These are phyloP conservation scores for Pythium sp. DNA, from an alignment of 352 stramenopile genomes.

Conservation along the genomic window DNA sequence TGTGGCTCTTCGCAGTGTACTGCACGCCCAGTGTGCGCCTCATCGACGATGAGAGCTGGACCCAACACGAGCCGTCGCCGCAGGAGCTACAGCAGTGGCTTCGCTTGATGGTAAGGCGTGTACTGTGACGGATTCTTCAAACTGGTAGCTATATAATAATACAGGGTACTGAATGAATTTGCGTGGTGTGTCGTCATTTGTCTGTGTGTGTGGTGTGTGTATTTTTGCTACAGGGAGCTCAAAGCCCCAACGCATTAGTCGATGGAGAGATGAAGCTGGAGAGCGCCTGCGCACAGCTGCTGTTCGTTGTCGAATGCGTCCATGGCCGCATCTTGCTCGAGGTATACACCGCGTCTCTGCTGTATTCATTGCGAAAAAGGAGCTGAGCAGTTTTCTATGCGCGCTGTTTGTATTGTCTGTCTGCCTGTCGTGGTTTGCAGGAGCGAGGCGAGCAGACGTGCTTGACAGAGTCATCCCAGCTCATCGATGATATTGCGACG, in stretches of 20 bases:
- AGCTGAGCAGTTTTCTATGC: not conserved
- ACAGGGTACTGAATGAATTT: not conserved
- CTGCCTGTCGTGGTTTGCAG: constrained; percentile 11
- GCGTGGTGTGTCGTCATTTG: too few species aligned
- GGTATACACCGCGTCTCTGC: constrained; percentile 9
- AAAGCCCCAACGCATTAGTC: constrained; percentile 26
- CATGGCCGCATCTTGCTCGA: constrained; percentile 50
- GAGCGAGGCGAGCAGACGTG: constrained; percentile 24
- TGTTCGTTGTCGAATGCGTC: constrained; percentile 32
- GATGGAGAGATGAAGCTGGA: constrained; percentile 19
- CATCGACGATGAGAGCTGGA: constrained; percentile 32
- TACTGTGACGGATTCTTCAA: not conserved
- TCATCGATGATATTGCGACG: constrained; percentile 24
- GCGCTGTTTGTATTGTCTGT: not conserved
- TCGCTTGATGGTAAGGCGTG: constrained; percentile 19
- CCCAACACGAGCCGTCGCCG: constrained; percentile 24
- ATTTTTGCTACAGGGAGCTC: constrained; percentile 19
- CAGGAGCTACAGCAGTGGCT: constrained; percentile 35
- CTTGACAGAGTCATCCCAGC: constrained; percentile 17
- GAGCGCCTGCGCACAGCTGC: constrained; percentile 25
- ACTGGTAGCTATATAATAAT: too few species aligned
- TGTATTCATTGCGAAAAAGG: not conserved
- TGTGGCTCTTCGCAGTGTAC: constrained; percentile 47
- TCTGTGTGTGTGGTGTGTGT: not conserved
- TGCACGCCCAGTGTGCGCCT: constrained; percentile 24